Conservation (phyloP, 768 basidiomycete species). For the Russula dissimulans region DNA sequence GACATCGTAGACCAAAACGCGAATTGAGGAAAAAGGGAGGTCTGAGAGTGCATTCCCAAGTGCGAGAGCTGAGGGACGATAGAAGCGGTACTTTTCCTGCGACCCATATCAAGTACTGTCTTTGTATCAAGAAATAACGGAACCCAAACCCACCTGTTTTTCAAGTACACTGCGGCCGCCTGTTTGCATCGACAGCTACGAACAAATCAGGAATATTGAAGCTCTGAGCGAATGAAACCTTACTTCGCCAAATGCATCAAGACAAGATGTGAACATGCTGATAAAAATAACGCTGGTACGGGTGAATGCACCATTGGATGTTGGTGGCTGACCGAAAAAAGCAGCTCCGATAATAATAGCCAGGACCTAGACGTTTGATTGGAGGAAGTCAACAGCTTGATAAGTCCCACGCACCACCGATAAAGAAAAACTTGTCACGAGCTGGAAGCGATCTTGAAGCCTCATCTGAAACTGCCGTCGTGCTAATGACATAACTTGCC, state of each 20-base stretch:
- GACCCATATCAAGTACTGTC: neutral
- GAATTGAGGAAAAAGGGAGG: slow-evolving; percentile 54
- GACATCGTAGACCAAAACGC: slow-evolving; percentile 52
- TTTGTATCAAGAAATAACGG: neutral
- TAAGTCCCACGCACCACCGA: slow-evolving; percentile 39
- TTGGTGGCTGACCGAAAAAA: slow-evolving; percentile 62
- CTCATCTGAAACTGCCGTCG: slow-evolving; percentile 65
- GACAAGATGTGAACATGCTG: slow-evolving; percentile 53
- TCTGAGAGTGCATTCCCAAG: slow-evolving; percentile 62
- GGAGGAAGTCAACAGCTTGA: neutral
- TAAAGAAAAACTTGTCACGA: slow-evolving; percentile 60
- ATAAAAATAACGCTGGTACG: slow-evolving; percentile 75
- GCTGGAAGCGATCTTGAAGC: slow-evolving; percentile 69
- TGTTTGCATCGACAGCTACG: slow-evolving; percentile 65
- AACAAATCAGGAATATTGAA: neutral
- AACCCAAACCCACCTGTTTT: slow-evolving; percentile 39
- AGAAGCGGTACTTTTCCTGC: slow-evolving; percentile 52
- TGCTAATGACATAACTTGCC: slow-evolving; percentile 64
- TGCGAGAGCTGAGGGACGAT: slow-evolving; percentile 54
- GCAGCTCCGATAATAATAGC: slow-evolving; percentile 65
- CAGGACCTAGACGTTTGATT: slow-evolving; percentile 34
- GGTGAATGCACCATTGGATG: slow-evolving; percentile 78
- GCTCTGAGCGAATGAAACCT: neutral
- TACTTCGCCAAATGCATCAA: slow-evolving; percentile 69
- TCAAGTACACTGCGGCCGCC: slow-evolving; percentile 65